Conservation (phyloP, 1,139 yeast species). For the Candida sojae region DNA sequence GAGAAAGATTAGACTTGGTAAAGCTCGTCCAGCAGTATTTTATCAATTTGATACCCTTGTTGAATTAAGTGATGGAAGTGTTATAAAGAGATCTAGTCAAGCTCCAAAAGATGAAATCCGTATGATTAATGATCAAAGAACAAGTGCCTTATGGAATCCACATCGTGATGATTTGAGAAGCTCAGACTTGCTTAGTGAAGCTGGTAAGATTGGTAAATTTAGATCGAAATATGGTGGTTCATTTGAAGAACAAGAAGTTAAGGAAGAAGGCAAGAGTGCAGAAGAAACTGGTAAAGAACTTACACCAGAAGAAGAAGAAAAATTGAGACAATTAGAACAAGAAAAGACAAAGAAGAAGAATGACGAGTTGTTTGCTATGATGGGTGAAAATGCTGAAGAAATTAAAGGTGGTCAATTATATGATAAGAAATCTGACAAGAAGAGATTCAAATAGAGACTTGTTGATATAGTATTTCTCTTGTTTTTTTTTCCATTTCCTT, state of each 20-base stretch:
- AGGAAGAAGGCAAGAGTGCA: conserved; percentile 13
- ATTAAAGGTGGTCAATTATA: conserved; percentile 60
- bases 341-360: conserved; percentile 29
- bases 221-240: conserved; percentile 65
- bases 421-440: conserved; percentile 47
- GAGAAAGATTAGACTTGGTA: conserved; percentile 64
- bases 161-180: conserved; percentile 16
- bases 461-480: neutral
- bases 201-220: conserved; percentile 85
- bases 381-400: conserved; percentile 64
- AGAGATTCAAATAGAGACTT: conserved; percentile 22
- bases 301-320: conserved; percentile 17
- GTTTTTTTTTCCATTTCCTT: conserved; percentile 5
- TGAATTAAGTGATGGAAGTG: conserved; percentile 92
- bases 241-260: conserved; percentile 31
- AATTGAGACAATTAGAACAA: conserved; percentile 15
- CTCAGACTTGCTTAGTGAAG: conserved; percentile 66
- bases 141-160: conserved; percentile 86
- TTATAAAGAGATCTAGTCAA: conserved; percentile 77
- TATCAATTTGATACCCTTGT: conserved; percentile 85
- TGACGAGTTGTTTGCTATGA: conserved; percentile 54
- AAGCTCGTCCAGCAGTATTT: conserved; percentile 90
- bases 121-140: conserved; percentile 87
- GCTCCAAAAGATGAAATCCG: conserved; percentile 86
- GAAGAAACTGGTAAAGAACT: conserved; percentile 3